Percentiles rank a stretch among this genome's conserved stretches.
Conservation (phyloP, 1,139 yeast genomes). For the Tardiomyces blankii region DNA sequence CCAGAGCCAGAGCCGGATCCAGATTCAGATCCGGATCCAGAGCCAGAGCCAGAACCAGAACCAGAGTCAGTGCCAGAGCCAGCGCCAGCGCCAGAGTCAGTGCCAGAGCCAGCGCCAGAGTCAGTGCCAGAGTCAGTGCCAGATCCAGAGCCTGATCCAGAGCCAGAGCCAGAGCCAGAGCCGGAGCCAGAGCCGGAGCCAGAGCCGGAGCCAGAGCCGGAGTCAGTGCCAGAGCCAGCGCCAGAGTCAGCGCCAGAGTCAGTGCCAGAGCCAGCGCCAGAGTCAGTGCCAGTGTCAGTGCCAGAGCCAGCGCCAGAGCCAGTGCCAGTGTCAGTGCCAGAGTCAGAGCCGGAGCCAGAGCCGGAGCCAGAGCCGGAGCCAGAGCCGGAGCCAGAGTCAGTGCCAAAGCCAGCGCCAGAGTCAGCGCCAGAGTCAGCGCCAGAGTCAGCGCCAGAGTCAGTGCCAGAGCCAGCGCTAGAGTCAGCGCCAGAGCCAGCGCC, state of each 20-base stretch:
- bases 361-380: slow-evolving; percentile 6
- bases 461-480: slow-evolving; percentile 15
- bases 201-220: background rate
- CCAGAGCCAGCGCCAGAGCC: too few relatives aligned
- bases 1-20: slow-evolving; percentile 18
- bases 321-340: background rate
- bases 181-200: too few relatives aligned
- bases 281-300: too few relatives aligned
- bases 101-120: background rate
- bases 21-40: slow-evolving; percentile 16
- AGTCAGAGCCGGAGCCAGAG: slow-evolving; percentile 3
- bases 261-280: slow-evolving; percentile 9
- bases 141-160: slow-evolving; percentile 7
- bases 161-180: slow-evolving; percentile 9
- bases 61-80: background rate
- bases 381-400: slow-evolving; percentile 9
- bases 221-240: slow-evolving; percentile 3
- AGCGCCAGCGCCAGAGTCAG: background rate
- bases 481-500: slow-evolving; percentile 16
- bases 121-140: slow-evolving; percentile 8
- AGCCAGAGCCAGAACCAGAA: slow-evolving; percentile 13
- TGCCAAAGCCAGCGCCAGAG: too few relatives aligned
- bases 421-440: slow-evolving; percentile 17
- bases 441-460: slow-evolving; percentile 15
- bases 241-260: slow-evolving; percentile 6